Evolutionary conservation across 306 rosid species (phyloP), one percentile per base, ranked within the genome.

Genomic region (Cicer chorassanicum): DNA sequence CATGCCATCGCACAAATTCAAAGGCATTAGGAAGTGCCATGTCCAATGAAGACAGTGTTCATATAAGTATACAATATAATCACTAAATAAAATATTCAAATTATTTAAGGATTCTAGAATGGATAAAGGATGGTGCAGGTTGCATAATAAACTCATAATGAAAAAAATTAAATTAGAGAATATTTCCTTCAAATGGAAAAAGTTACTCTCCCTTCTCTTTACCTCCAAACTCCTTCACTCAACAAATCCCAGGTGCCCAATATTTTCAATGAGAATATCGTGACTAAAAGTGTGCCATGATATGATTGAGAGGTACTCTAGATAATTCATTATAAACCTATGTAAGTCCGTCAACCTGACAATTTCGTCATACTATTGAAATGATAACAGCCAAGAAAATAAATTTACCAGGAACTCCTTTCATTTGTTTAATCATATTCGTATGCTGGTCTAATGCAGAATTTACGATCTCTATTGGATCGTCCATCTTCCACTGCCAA

Each of bases 401-500:
- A 40, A 65, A 78, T 8, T 79, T 88, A 93, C 98, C 99, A 29
- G 99, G 99, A 81, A 94, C 99, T 85, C 99, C 99, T 87, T 92
- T 94, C 99, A 94, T 92, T 81, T 94, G 97, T 79, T 94, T 94
- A 74, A 94, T 90, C 99, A 94, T 94, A 80, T 92, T 90, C 50
- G 71, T 80, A 75, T 94, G 99, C 66, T 83, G 89, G 34, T 90
- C 86, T 74, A 94, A 62, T 62, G 99, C 97, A 62, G 97, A 77
- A 68, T 94, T 90, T 83, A 94, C 96, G 55, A 94, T 92, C 78
- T 83, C 87, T 74, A 90, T 24, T 14, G 99, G 97, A 83, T 89
- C 97, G 64, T 94, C 99, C 97, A 94, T 94, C 92, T 90, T 73
- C 99, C 99, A 94, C 83, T 87, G 92, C 99, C 99, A 92, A 85